These are phyloP conservation scores for Beauveria medogensis DNA, from an alignment of 2,329 filamentous ascomycete species.

Conservation along the genomic window DNA sequence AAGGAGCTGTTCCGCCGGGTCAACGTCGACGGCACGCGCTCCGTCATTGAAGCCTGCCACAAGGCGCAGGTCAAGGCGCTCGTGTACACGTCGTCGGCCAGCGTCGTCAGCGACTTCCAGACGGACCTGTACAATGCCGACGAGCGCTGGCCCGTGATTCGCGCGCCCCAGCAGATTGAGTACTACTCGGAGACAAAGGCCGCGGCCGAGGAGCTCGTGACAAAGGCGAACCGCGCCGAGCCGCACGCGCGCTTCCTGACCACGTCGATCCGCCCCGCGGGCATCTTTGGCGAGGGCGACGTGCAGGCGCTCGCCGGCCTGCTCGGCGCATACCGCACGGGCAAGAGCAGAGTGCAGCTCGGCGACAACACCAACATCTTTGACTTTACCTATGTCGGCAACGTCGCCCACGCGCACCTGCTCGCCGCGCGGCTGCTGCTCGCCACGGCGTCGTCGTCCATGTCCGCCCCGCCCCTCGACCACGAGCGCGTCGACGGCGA, in stretches of 20 bases:
- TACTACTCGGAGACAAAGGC: conserved; percentile 92
- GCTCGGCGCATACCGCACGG: conserved; percentile 59
- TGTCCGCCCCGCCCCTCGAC: conserved; percentile 54
- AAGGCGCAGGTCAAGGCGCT: conserved; percentile 67
- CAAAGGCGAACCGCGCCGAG: conserved; percentile 61
- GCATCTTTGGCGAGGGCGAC: conserved; percentile 89
- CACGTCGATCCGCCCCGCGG: conserved; percentile 73
- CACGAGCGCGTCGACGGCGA: conserved; percentile 74
- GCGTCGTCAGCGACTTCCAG: conserved; percentile 75
- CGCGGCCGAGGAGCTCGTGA: conserved; percentile 71
- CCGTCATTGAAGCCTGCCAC: conserved; percentile 66
- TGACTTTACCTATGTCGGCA: conserved; percentile 58
- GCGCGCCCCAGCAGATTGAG: conserved; percentile 61
- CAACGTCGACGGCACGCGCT: conserved; percentile 79
- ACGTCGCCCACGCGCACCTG: conserved; percentile 68
- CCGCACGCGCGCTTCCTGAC: conserved; percentile 56
- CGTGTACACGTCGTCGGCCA: conserved; percentile 86
- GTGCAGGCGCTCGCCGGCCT: conserved; percentile 66
- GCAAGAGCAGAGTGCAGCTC: conserved; percentile 70
- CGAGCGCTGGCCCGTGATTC: conserved; percentile 71
- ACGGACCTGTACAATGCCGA: conserved; percentile 76
- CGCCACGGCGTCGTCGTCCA: conserved; percentile 43
- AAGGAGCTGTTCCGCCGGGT: conserved; percentile 66
- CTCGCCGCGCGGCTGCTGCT: conserved; percentile 71
- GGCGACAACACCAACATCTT: conserved; percentile 60